These are phyloP conservation scores for Aurinia saxatilis DNA, from an alignment of 345 rosid genomes.

Conservation along the genomic window DNA sequence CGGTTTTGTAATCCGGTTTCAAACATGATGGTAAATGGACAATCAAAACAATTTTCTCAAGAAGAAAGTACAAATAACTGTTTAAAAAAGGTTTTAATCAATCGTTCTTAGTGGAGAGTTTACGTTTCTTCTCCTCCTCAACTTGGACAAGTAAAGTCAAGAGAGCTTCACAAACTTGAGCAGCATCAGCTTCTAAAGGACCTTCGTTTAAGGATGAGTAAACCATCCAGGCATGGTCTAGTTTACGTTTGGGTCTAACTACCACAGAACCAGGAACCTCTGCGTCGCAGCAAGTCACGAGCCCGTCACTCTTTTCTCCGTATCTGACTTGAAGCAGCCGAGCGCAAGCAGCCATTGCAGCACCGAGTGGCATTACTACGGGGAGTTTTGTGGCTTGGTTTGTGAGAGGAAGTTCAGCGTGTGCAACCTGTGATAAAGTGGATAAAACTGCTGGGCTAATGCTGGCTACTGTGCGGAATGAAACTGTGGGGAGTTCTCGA, in stretches of 20 bases:
- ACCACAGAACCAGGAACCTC: constrained; percentile 92
- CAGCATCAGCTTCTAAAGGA: constrained; percentile 64
- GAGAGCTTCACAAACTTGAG: constrained; percentile 88
- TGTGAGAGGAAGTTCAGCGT: constrained; percentile 67
- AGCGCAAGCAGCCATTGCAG: constrained; percentile 98
- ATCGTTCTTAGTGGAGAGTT: constrained; percentile 3
- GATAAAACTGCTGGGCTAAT: constrained; percentile 73
- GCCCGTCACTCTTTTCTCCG: constrained; percentile 87
- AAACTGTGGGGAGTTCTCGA: constrained; percentile 70
- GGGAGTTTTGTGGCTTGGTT: constrained; percentile 66
- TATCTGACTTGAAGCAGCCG: constrained; percentile 76
- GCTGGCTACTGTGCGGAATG: constrained; percentile 88
- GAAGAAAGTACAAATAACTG: neutral
- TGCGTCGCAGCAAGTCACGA: constrained; percentile 80
- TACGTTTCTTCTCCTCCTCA: constrained; percentile 40
- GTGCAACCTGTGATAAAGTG: constrained; percentile 80
- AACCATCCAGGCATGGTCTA: constrained; percentile 99
- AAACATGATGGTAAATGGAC: too few species aligned
- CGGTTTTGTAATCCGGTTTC: too few species aligned
- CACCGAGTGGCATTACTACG: constrained; percentile 82
- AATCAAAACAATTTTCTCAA: neutral
- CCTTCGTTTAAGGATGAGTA: constrained; percentile 74
- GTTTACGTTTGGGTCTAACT: constrained; percentile 69
- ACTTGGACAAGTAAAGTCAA: constrained; percentile 78
- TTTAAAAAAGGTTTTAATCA: neutral